phyloP scores from a whole-genome alignment of 2,329 filamentous ascomycete species.

The Neonectria magnoliae region DNA sequence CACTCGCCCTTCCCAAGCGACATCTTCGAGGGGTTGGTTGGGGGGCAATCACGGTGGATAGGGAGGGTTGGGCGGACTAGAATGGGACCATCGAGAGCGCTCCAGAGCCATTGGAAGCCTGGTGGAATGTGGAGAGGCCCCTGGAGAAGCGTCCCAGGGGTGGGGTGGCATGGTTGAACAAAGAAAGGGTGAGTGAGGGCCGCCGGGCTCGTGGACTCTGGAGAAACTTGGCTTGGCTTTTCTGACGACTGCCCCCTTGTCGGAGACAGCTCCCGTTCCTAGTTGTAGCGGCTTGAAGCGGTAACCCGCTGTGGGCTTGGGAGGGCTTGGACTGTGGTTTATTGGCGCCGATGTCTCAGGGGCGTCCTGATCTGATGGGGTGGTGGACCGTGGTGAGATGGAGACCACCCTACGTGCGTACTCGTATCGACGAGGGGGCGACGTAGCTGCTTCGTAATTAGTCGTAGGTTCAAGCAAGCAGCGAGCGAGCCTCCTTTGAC shows the following conservation, averaged over 20 bases:
- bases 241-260: constrained; percentile 21
- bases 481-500: neutral
- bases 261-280: constrained; percentile 42
- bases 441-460: neutral
- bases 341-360: constrained; percentile 40
- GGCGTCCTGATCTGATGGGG: constrained; percentile 5
- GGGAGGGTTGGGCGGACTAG: neutral
- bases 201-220: neutral
- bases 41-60: neutral
- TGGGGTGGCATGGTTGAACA: neutral
- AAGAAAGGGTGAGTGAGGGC: neutral
- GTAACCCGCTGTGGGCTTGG: neutral
- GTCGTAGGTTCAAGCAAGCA: neutral
- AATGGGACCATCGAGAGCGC: neutral
- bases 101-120: constrained; percentile 10
- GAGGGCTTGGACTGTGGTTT: constrained; percentile 1
- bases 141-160: neutral
- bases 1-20: neutral
- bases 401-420: constrained; percentile 2
- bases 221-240: constrained; percentile 38
- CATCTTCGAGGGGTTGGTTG: constrained; percentile 5
- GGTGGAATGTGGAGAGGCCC: constrained; percentile 26
- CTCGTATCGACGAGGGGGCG: constrained; percentile 3
- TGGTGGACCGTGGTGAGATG: constrained; percentile 2
- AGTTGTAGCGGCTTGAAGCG: constrained; percentile 32